Base-by-base conservation (phyloP, 768 basidiomycete genomes). In the Leccinellum luteum region DNA sequence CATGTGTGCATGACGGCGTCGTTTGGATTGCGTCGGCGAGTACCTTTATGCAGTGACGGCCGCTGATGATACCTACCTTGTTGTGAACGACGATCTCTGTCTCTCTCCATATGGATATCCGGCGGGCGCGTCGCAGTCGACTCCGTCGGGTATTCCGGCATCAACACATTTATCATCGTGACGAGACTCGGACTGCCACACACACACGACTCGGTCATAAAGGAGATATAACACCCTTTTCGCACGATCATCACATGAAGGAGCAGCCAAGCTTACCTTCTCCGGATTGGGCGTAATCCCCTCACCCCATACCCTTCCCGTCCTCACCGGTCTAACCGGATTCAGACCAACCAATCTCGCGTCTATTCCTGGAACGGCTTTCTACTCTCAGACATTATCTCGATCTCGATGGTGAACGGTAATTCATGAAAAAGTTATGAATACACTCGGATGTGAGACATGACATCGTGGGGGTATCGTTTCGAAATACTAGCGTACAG, bases 381-480 rank as follows among this genome's bases (percentile, higher is more conserved):
- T 48, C 23, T 31, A 43, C 35, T 57, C 34, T 3, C 28, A 15
- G 17, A 48, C n/a, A n/a, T 41, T n/a, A 23, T 48, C 25, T 49
- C 55, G 31, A 52, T 17, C 25, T n/a, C 23, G 45, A 14, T 48
- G 32, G 38, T 23, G 17, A 41, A 44, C 10, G 15, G 44, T 52
- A 31, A 30, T 48, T 52, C 28, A 61, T 61, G 62, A 52, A 17
- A 31, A 47, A 14, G 45, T 52, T 50, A 34, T 54, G 44, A 59
- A 25, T 63, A 63, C 58, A 64, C 4, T 43, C 25, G 23, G 32
- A 28, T 48, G 38, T 19, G 48, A 52, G 17, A 57, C 47, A 45
- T 57, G 51, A 23, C 35, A 49, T 55, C 31, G 41, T 48, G 45
- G 14, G 60, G 64, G 60, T 60, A 64, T 64, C 30, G 54, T 60